Percentiles rank a stretch among this genome's conserved stretches.
phyloP scores from a whole-genome alignment of 2,329 filamentous ascomycete genomes.

The Colletotrichum sp. region DNA sequence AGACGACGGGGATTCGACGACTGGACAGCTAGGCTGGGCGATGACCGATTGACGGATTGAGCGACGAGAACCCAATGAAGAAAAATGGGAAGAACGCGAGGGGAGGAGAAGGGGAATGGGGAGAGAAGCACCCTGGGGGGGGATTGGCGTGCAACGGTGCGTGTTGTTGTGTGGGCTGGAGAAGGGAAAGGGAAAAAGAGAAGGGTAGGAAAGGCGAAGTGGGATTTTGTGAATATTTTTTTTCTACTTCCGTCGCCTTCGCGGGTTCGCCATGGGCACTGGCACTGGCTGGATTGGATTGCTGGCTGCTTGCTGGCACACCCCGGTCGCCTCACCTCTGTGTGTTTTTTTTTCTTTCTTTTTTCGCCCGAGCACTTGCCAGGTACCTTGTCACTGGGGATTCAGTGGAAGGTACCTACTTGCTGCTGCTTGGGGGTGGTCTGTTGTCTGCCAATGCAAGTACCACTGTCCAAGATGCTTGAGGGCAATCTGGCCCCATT shows the following conservation, averaged over 20 bases:
- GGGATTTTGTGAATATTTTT: conserved; percentile 23
- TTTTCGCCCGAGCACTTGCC: conserved; percentile 7
- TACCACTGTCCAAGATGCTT: not conserved
- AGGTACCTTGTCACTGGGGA: not conserved
- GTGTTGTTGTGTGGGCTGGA: conserved; percentile 28
- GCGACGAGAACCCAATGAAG: conserved; percentile 31
- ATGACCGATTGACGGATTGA: not conserved
- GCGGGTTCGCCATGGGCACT: conserved; percentile 13
- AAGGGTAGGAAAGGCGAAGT: conserved; percentile 16
- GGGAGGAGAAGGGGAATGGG: conserved; percentile 31
- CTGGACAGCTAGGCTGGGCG: conserved; percentile 27
- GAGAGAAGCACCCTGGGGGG: conserved; percentile 44
- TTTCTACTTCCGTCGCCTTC: conserved; percentile 8
- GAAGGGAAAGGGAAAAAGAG: conserved; percentile 17
- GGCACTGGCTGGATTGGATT: not conserved
- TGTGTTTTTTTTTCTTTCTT: not conserved
- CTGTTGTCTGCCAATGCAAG: not conserved
- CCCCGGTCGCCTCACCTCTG: not conserved
- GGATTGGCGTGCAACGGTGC: conserved; percentile 51
- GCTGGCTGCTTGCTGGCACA: not conserved
- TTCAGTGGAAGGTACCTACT: not conserved
- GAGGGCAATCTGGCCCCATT: not conserved
- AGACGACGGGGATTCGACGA: conserved; percentile 6
- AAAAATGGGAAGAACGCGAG: conserved; percentile 35
- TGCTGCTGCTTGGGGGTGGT: not conserved